Conservation (phyloP, 2,329 filamentous ascomycete genomes). For the Volutella citrinella region DNA sequence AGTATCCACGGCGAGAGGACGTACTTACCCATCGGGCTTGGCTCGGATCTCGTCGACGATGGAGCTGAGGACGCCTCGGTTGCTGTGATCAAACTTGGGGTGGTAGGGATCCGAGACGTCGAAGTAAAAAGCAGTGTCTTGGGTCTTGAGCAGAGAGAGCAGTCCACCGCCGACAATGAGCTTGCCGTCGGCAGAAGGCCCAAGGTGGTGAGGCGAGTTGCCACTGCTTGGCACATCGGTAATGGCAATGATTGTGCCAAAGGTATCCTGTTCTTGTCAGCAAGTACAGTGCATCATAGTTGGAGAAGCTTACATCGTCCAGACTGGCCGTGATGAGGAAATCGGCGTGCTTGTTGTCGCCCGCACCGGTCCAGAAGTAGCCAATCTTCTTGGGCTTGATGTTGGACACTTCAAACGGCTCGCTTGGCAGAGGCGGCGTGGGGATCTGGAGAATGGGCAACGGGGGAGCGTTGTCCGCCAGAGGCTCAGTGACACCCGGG, state of each 20-base stretch:
- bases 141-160: constrained; percentile 56
- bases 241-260: constrained; percentile 56
- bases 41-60: constrained; percentile 62
- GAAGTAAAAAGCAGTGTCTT: constrained; percentile 63
- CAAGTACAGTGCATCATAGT: no score
- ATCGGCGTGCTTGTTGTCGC: constrained; percentile 57
- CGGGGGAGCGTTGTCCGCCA: constrained; percentile 48
- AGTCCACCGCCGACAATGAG: constrained; percentile 56
- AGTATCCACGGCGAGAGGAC: background rate
- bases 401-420: constrained; percentile 49
- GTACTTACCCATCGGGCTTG: constrained; percentile 52
- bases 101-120: constrained; percentile 57
- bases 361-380: constrained; percentile 61
- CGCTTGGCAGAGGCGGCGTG: constrained; percentile 54
- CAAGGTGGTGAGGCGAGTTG: constrained; percentile 60
- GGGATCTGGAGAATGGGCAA: constrained; percentile 58
- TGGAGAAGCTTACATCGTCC: constrained; percentile 44
- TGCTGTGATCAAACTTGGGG: constrained; percentile 57
- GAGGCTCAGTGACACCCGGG: constrained; percentile 55
- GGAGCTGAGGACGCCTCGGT: constrained; percentile 55
- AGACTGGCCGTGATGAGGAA: constrained; percentile 58
- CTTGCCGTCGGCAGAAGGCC: constrained; percentile 53
- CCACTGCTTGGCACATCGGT: constrained; percentile 58
- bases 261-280: no score
- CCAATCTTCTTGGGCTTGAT: constrained; percentile 65